Base-by-base conservation (phyloP, 2,329 filamentous ascomycete species). In the Cladosporium sp. region DNA sequence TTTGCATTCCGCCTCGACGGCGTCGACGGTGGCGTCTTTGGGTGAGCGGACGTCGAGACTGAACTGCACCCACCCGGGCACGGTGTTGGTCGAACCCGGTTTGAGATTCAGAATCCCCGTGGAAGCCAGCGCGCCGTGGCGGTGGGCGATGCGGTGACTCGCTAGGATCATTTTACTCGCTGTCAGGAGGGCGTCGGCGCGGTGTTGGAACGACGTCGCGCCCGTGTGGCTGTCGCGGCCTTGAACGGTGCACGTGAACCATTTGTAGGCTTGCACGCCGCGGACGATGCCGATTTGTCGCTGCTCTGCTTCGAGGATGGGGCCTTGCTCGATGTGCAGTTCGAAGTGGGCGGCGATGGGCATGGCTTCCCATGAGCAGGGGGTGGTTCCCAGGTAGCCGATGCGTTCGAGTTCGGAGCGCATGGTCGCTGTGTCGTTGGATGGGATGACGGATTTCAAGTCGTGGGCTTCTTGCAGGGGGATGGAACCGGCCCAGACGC, bases 271-370 rank as follows among this genome's bases (percentile, higher is more conserved):
- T 64, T 90, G 86, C 1, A 87, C 86, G 2, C 85, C 86, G 24
- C 79, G 78, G 4, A 91, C 87, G 5, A 88, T 77, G 17, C 85
- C 84, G 45, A 92, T 77, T 49, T 83, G 82, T 56, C 83, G 77
- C 67, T 57, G 70, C 22, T 78, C 74, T 13, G 76, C 76, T 61
- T 91, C 83, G 1, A 95, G 76, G 29, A 89, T 80, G 0, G 88
- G 87, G 0, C 88, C 88, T 65, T 95, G 89, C 65, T 95, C 89
- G 47, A 92, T 92, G 63, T 93, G 88, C 8, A 93, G 75, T 66
- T 92, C 88, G 61, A 92, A 91, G 66, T 92, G 87, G 0, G 86
- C 87, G 1, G 80, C 85, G 69, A 90, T 82, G 0, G 85, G 85
- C 13, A 77, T 80, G 27, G 75, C 71, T 54, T 77, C 72, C 64